Evolutionary conservation across 106 monocot species (phyloP), one percentile per base, ranked within the genome.

Genomic region (Triglochin maritima): DNA sequence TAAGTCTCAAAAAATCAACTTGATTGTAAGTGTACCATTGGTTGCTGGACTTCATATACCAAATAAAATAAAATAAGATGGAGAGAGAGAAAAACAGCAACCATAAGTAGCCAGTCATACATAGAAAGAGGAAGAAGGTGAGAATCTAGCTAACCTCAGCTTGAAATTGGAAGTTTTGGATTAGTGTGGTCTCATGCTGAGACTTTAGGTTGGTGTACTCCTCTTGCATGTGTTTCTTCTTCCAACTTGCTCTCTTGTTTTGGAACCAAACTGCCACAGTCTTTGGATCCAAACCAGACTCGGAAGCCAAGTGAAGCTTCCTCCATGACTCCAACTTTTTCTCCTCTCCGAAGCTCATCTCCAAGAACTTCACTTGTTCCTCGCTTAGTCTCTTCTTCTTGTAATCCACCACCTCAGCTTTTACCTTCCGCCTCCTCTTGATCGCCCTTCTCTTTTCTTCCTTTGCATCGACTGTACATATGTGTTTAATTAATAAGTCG

Each of bases 231-330:
- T 83, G 80, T 79, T 88, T 92, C 57, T 82, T 83, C 77, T 88
- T 92, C 88, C 88, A 92, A 46, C 88, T 69, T 2, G 88, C 88
- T 10, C 92, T 82, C 43, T 88, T 77, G 83, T 92, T 92, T 70
- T 92, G 92, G 68, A 92, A 92, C 92, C 92, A 92, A 71, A 92
- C 83, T 9, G 92, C 88, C 45, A 92, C 88, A 64, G 85, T 87
- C 15, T 84, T 81, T 0, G 92, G 92, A 68, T 88, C 84, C 13
- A 92, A 72, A 44, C 92, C 88, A 49, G 88, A 77, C 69, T 88
- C 85, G 47, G 72, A 76, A 6, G 92, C 92, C n/a, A 92, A 76
- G 48, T 76, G 70, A 46, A 77, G 67, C 82, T 92, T 92, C 17
- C 92, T 68, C 69, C 80, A 85, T 6, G 92, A 84, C 56, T 88